These are phyloP conservation scores for Naganishia randhawae DNA, from an alignment of 768 basidiomycete genomes.

Conservation along the genomic window DNA sequence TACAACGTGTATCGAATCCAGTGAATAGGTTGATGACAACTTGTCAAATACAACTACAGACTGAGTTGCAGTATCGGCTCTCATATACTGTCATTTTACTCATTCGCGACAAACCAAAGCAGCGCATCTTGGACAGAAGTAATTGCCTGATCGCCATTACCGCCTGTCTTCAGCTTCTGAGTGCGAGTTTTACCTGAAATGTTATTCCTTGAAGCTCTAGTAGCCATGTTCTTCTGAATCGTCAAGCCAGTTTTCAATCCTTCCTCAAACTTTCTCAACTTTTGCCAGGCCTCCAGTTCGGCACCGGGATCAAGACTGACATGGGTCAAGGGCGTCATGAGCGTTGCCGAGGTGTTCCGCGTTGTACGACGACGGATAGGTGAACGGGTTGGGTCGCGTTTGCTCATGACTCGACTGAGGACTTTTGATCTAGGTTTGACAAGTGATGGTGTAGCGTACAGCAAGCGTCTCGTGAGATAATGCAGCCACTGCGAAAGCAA, in stretches of 20 bases:
- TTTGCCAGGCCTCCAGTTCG: slow-evolving; percentile 16
- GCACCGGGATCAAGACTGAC: not conserved
- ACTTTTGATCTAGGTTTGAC: slow-evolving; percentile 24
- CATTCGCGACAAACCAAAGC: slow-evolving; percentile 5
- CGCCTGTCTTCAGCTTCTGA: not conserved
- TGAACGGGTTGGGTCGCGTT: slow-evolving; percentile 11
- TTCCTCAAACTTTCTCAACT: not conserved
- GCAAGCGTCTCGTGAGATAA: slow-evolving; percentile 26
- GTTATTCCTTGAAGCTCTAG: not conserved
- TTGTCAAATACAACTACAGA: not conserved
- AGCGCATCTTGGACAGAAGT: not conserved
- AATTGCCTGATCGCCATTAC: not conserved
- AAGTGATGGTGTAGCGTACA: slow-evolving; percentile 24
- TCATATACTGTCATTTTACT: not conserved
- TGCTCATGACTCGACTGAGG: slow-evolving; percentile 11
- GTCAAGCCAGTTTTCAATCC: slow-evolving; percentile 8
- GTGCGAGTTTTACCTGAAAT: not conserved
- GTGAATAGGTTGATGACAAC: not conserved
- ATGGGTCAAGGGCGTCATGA: not conserved
- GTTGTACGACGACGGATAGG: slow-evolving; percentile 2
- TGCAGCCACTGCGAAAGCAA: slow-evolving; percentile 23
- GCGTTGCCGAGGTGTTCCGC: not conserved
- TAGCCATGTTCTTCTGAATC: not conserved
- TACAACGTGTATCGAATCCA: not conserved
- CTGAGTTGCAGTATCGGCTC: not conserved